phyloP scores from a whole-genome alignment of 2,329 filamentous ascomycete genomes.

The Ceratocystis alfenasii region DNA sequence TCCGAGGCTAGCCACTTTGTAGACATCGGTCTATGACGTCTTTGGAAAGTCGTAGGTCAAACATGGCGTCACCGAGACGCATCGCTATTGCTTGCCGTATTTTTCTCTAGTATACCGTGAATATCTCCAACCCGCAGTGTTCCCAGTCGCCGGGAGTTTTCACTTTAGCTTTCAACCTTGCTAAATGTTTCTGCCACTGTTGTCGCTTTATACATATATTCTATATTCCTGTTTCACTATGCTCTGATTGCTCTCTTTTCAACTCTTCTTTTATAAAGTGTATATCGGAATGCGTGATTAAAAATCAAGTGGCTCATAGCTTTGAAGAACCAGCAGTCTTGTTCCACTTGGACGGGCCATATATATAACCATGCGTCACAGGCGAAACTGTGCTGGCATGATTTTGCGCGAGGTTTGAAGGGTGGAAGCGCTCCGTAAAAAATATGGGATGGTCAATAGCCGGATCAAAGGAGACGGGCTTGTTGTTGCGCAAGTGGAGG shows the following conservation, averaged over 20 bases:
- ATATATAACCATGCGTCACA: slow-evolving; percentile 17
- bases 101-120: too few relatives aligned
- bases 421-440: slow-evolving; percentile 13
- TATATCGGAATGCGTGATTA: background rate
- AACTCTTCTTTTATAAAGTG: too few relatives aligned
- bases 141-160: slow-evolving; percentile 4
- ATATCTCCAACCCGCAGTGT: slow-evolving; percentile 3
- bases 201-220: background rate
- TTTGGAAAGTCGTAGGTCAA: too few relatives aligned
- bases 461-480: slow-evolving; percentile 13
- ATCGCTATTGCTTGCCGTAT: too few relatives aligned
- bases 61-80: too few relatives aligned
- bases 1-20: slow-evolving; percentile 10
- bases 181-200: background rate
- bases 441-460: slow-evolving; percentile 20
- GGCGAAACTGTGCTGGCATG: slow-evolving; percentile 8
- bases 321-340: background rate
- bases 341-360: background rate
- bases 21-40: background rate
- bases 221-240: background rate
- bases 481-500: background rate
- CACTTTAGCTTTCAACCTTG: background rate
- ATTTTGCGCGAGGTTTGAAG: background rate
- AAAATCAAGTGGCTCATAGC: slow-evolving; percentile 1
- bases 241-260: background rate